Evolutionary conservation across 495 filamentous ascomycete species (phyloP).

Genomic region (Penicillium paradoxum): DNA sequence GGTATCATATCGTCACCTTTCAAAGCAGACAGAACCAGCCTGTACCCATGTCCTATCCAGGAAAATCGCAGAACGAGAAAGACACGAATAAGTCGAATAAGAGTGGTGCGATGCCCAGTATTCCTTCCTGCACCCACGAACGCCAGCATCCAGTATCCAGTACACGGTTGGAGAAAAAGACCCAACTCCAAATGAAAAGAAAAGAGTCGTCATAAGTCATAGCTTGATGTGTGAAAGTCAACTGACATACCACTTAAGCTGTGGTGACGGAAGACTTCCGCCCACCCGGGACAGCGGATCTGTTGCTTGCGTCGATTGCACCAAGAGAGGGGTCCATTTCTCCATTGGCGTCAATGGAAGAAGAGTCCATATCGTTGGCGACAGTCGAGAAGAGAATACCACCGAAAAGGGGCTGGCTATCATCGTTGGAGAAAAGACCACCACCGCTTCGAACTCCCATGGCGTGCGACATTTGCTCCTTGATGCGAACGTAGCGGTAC

Average conservation of each 20-base stretch:
- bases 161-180: not conserved
- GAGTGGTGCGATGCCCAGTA: slow-evolving; percentile 4
- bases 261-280: slow-evolving; percentile 23
- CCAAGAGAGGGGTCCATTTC: slow-evolving; percentile 15
- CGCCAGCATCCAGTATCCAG: slow-evolving; percentile 14
- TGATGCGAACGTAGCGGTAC: slow-evolving; percentile 79
- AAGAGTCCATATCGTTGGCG: slow-evolving; percentile 20
- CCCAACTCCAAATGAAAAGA: not conserved
- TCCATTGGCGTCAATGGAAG: slow-evolving; percentile 19
- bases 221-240: not conserved
- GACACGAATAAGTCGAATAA: slow-evolving; percentile 2
- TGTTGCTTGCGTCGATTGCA: slow-evolving; percentile 11
- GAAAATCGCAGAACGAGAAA: slow-evolving; percentile 1
- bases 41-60: slow-evolving; percentile 8
- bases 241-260: slow-evolving; percentile 1
- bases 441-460: slow-evolving; percentile 47
- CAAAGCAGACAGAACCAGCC: slow-evolving; percentile 21
- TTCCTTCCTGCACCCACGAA: slow-evolving; percentile 7
- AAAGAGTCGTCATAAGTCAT: slow-evolving; percentile 19
- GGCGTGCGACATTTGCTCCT: slow-evolving; percentile 81
- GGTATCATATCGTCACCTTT: slow-evolving; percentile 29
- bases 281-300: slow-evolving; percentile 20
- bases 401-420: slow-evolving; percentile 27
- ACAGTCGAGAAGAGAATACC: slow-evolving; percentile 33
- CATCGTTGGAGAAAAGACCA: slow-evolving; percentile 41